phyloP scores from a whole-genome alignment of 768 basidiomycete genomes.

The Rhodosporidiobolus odoratus region DNA sequence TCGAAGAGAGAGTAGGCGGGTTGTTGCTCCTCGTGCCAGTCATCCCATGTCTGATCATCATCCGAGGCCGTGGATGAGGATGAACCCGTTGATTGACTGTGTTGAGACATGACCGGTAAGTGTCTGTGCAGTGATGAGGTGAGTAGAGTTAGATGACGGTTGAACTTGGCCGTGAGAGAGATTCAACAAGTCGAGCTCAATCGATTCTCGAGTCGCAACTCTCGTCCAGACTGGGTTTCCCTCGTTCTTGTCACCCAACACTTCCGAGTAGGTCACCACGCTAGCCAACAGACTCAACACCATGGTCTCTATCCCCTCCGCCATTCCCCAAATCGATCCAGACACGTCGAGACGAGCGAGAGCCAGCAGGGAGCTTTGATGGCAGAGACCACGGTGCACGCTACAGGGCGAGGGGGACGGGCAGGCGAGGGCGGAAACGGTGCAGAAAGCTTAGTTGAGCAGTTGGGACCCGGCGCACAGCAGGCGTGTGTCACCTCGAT shows the following conservation, averaged over 20 bases:
- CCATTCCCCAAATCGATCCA: not conserved
- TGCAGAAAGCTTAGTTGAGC: not conserved
- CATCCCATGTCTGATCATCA: conserved; percentile 36
- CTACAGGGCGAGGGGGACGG: not conserved
- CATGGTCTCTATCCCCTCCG: not conserved
- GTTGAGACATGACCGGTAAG: not conserved
- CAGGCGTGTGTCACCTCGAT: not conserved
- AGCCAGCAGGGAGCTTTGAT: not conserved
- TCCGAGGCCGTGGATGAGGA: conserved; percentile 4
- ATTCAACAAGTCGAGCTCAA: too few relatives aligned
- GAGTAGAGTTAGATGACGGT: not conserved
- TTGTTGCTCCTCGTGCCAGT: conserved; percentile 34
- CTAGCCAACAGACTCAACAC: not conserved
- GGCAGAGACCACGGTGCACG: not conserved
- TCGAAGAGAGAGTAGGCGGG: conserved; percentile 71
- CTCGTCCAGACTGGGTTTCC: not conserved
- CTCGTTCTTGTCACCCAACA: not conserved
- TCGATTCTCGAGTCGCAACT: not conserved
- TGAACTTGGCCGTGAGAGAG: not conserved
- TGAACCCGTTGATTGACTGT: not conserved
- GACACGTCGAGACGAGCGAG: not conserved
- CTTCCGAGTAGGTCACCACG: not conserved
- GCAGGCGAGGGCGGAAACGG: not conserved
- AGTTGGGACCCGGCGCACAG: not conserved
- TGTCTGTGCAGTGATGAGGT: not conserved